Conservation (phyloP, 2,329 filamentous ascomycete species). For the Botryotinia narcissicola region DNA sequence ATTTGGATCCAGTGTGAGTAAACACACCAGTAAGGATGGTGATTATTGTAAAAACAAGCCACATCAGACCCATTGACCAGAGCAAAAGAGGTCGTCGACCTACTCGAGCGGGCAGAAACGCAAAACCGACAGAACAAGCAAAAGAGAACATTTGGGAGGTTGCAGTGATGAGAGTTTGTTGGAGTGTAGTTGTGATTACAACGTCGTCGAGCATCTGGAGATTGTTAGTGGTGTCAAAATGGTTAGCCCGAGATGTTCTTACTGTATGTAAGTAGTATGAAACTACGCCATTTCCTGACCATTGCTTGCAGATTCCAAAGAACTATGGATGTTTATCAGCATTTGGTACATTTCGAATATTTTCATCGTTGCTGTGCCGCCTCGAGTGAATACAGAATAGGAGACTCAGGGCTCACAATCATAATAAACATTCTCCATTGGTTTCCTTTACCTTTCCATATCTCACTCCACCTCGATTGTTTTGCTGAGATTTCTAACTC, state of each 20-base stretch:
- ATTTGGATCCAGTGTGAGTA: slow-evolving; percentile 23
- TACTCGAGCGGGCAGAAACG: slow-evolving; percentile 42
- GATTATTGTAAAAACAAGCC: slow-evolving; percentile 39
- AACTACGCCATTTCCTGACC: slow-evolving; percentile 29
- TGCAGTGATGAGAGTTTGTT: slow-evolving; percentile 33
- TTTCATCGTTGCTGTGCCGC: neutral
- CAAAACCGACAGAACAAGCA: slow-evolving; percentile 48
- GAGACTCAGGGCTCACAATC: slow-evolving; percentile 3
- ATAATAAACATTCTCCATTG: slow-evolving; percentile 23
- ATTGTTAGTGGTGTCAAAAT: neutral
- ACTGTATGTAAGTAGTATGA: slow-evolving; percentile 41
- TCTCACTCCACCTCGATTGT: slow-evolving; percentile 33
- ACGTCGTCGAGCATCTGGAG: slow-evolving; percentile 27
- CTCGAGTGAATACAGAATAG: neutral
- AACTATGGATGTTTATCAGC: slow-evolving; percentile 10
- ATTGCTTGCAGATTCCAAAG: slow-evolving; percentile 29
- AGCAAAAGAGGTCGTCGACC: slow-evolving; percentile 29
- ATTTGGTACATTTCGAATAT: neutral
- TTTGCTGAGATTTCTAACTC: slow-evolving; percentile 38
- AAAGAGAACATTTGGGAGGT: slow-evolving; percentile 34
- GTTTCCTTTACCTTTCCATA: slow-evolving; percentile 23
- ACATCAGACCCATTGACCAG: slow-evolving; percentile 29
- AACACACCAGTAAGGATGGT: slow-evolving; percentile 29
- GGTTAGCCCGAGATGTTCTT: neutral
- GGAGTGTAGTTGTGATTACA: slow-evolving; percentile 25